Evolutionary conservation across 1,284 basidiomycete genomes (phyloP).

Genomic region (Phylloboletellus chloephorus): DNA sequence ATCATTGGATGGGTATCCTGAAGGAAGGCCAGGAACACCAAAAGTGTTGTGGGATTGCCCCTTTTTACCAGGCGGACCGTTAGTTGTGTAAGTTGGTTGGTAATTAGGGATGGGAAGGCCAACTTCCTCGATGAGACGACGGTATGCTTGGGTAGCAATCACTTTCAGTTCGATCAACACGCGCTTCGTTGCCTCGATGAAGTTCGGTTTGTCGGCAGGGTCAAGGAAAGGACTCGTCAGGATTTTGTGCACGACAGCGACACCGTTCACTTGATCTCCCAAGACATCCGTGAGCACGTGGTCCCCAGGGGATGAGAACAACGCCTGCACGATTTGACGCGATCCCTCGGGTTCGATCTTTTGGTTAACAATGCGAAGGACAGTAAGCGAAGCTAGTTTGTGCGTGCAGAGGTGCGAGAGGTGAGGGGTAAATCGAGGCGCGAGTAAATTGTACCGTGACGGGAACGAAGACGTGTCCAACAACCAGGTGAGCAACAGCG

Average conservation of each 20-base stretch:
- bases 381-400: slow-evolving; percentile 92
- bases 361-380: slow-evolving; percentile 89
- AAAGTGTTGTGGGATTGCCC: slow-evolving; percentile 51
- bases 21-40: slow-evolving; percentile 66
- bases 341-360: slow-evolving; percentile 85
- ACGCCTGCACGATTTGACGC: slow-evolving; percentile 72
- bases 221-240: slow-evolving; percentile 82
- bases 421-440: slow-evolving; percentile 93
- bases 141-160: slow-evolving; percentile 87
- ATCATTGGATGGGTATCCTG: slow-evolving; percentile 73
- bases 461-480: slow-evolving; percentile 91
- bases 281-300: slow-evolving; percentile 91
- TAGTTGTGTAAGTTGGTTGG: slow-evolving; percentile 68
- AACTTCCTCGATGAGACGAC: slow-evolving; percentile 89
- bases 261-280: slow-evolving; percentile 92
- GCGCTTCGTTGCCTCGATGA: slow-evolving; percentile 82
- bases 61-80: slow-evolving; percentile 65
- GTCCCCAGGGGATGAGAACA: slow-evolving; percentile 82
- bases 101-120: slow-evolving; percentile 85
- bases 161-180: slow-evolving; percentile 86
- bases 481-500: slow-evolving; percentile 93
- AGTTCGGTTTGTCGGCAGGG: slow-evolving; percentile 58
- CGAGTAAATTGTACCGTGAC: slow-evolving; percentile 87
- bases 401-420: slow-evolving; percentile 96
- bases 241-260: slow-evolving; percentile 91